Evolutionary conservation across 208 protist genomes (phyloP), one percentile per base, ranked within the genome.

Genomic region (Acanthamoeba rhysodes): DNA sequence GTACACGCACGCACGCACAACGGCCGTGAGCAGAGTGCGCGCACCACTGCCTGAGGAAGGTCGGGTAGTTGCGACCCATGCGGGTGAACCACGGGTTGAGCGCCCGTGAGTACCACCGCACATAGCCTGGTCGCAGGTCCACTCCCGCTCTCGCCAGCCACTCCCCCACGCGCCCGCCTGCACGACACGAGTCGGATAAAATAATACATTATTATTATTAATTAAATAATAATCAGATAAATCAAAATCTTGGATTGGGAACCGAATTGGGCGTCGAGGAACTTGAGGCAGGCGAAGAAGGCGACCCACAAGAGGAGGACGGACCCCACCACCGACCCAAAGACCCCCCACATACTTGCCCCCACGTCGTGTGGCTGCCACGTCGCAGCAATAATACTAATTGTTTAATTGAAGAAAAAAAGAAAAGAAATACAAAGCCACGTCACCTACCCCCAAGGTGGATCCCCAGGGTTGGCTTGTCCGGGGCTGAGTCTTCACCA

Each of bases 61-160:
- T 48, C 4, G 57, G 50, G 53, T 48, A 62, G 57, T 9, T 29
- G 50, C 84, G 29, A n/a, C 84, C 84, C 7, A 70, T 48, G 59
- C 84, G 84, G 2, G 84, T 16, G 50, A 91, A 70, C 59, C 18
- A 70, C 59, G 84, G 57, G 84, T 91, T 91, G 22, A 91, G 84
- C 20, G 55, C 84, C 5, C 57, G 50, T 6, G 84, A 32, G 50
- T 70, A 70, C 50, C 55, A 91, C 32, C 84, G 50, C 48, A 91
- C 84, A 34, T 91, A 91, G 24, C 57, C 84, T 9, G 59, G 84
- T 53, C 84, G 57, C 84, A 91, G 20, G 22, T 70, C 59, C 48
- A 91, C 20, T 12, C 84, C 84, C 32, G 57, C 50, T 12, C 53
- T 68, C 48, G 50, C 48, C 29, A 91, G 50, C 84, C 59, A 62